These are phyloP conservation scores for Trichoderma orchidacearum DNA, from an alignment of 495 filamentous ascomycete genomes.

Conservation along the genomic window DNA sequence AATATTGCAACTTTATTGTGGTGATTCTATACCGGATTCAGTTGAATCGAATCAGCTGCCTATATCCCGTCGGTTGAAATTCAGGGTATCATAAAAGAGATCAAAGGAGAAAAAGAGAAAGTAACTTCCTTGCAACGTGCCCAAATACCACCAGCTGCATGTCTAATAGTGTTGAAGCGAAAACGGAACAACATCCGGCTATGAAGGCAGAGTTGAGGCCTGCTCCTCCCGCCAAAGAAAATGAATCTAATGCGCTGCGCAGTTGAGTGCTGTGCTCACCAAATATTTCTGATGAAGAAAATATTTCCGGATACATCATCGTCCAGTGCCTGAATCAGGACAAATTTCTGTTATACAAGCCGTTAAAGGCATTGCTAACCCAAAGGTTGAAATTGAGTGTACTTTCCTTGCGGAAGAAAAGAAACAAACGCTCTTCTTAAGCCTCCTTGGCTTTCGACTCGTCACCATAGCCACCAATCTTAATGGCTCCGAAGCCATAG, in stretches of 20 bases:
- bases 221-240: background rate
- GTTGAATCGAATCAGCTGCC: background rate
- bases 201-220: conserved; percentile 3
- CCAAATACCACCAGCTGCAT: background rate
- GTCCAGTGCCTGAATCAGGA: no score
- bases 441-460: conserved; percentile 37
- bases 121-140: background rate
- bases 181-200: background rate
- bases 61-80: conserved; percentile 2
- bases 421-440: background rate
- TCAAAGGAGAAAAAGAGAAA: background rate
- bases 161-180: background rate
- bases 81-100: conserved; percentile 4
- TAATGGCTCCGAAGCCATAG: conserved; percentile 46
- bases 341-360: no score
- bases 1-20: background rate
- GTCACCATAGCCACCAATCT: conserved; percentile 66
- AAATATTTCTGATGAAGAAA: background rate
- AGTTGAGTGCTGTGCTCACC: background rate
- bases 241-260: background rate
- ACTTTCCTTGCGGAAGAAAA: background rate
- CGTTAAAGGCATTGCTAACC: background rate
- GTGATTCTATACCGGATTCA: background rate
- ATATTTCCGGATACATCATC: background rate
- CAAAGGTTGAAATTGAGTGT: background rate